Base-by-base conservation (phyloP, 1,139 yeast species). In the Zygosaccharomyces sapae region DNA sequence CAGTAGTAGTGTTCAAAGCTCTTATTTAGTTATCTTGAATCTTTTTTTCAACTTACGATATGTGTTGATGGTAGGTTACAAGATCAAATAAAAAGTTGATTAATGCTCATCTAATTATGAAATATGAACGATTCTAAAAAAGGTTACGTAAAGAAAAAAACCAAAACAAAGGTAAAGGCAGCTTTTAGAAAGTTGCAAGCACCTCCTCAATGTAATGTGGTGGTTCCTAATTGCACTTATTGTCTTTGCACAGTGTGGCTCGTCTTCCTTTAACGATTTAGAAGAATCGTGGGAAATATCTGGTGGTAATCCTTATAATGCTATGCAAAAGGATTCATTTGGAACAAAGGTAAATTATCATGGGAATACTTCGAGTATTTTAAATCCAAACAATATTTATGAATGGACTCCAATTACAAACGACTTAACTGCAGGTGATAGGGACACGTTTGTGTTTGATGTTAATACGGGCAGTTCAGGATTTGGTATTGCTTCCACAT, bases 361-460 rank as follows among this genome's bases (percentile, higher is more conserved):
- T 12, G 25, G 30, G 7, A 43, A 36, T 12, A 18, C 31, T 6
- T 16, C 41, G 22, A 44, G 45, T 3, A 43, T 48, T 8, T 41
- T 57, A 9, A 47, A 56, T 44, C 53, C 64, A 10, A 55, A 53
- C 39, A 47, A 46, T 30, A 55, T 63, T 2, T 44, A 52, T 25
- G 65, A 61, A 45, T 63, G 66, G 66, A 55, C 59, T 9, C 66
- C 67, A 2, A 53, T 61, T 9, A 29, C 48, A n/a, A 52, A 61
- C 7, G 51, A 54, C 13, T 50, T 62, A 5, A 40, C 57, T 1
- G 51, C 55, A 5, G 66, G 65, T 10, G 50, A 51, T n/a, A 47
- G 53, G 13, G 54, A 57, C 43, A 53, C 49, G 9, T 63, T 54
- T 43, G 51, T 54, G 3, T 63, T 63, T 36, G 33, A 49, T 3